Base-by-base conservation (phyloP, 106 monocot species). In the Allium fistulosum region DNA sequence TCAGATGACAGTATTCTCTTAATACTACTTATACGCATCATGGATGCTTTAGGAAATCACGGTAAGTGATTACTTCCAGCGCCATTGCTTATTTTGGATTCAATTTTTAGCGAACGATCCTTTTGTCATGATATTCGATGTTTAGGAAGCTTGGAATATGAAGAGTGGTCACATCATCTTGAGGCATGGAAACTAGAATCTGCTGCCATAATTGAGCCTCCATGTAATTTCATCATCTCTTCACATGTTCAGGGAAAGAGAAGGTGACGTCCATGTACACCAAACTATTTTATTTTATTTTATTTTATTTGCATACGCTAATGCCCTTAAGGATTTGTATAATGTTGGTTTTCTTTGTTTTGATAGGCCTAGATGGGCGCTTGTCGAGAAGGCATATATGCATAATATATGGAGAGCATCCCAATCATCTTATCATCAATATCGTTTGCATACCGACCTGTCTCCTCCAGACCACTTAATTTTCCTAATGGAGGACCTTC, bases 1-100 rank as follows among this genome's bases (percentile, higher is more conserved):
- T 79, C 97, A 63, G 97, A 99, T 72, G 97, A 99, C 80, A 99
- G 93, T 76, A 93, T 92, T 50, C 97, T 99, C 53, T 72, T 99
- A n/a, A 67, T 93, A 15, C 97, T 99, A 51, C 58, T 93, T 51
- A 93, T 93, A 65, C 97, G 85, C 56, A 75, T 93, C 67, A 83
- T 99, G 74, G 84, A 99, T 81, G 80, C 90, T 63, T 75, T 99
- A 72, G 83, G 66, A 72, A 99, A 90, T 75, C 81, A 82, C 80
- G 97, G 97, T 99, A 93, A 71, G 80, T 18, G 12, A 37, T 37
- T 5, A 37, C 37, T 37, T 37, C 37, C 37, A 4, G 37, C 37
- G 4, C 37, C 37, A 37, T 37, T 37, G 37, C 37, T 37, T 37
- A 37, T 37, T 37, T 37, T 37, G 37, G 37, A 5, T 37, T 37